Base-by-base conservation (phyloP, 2,329 filamentous ascomycete genomes). In the Aphanoascus verrucosus region DNA sequence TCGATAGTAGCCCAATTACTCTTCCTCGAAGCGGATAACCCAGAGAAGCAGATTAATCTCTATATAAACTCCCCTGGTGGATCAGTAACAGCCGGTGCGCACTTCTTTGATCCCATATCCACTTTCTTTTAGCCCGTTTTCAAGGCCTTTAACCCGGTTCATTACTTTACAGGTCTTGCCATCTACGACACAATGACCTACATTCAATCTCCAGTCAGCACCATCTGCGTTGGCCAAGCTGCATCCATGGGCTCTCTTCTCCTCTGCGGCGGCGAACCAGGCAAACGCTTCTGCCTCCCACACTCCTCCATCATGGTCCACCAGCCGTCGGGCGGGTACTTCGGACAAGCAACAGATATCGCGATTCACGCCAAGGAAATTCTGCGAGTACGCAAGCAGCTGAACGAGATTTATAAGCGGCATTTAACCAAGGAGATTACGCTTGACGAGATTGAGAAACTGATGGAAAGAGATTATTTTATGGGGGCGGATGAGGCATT, bases 141-240 rank as follows among this genome's bases (percentile, higher is more conserved):
- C 17, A 17, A 55, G 15, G 20, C 32, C 49, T n/a, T 14, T n/a
- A 14, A 44, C 45, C 20, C 5, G 14, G 7, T 31, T 32, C 12
- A 15, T n/a, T n/a, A n/a, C 14, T 17, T 12, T 11, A 28, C 35
- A 69, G 67, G 69, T 42, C 74, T 84, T 56, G 90, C 93, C 23
- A 97, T 98, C 64, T 98, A 98, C 77, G 93, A 98, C 68, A 98
- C 93, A 11, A 97, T 98, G 91, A 83, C 85, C 62, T 98, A 98
- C 70, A 97, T 98, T 66, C 83, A 85, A 56, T 87, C 87, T 2
- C 88, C 91, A 1, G 89, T 98, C 0, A 91, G 86, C 42, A 98
- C 93, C 0, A 93, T 98, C 31, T 97, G 93, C 65, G 81, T 98
- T 42, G 93, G 93, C 6, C 88, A 94, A 63, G 93, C 94, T 0